Evolutionary conservation across 176 grass and related monocot species (phyloP).

Genomic region (Aechmea fasciata): DNA sequence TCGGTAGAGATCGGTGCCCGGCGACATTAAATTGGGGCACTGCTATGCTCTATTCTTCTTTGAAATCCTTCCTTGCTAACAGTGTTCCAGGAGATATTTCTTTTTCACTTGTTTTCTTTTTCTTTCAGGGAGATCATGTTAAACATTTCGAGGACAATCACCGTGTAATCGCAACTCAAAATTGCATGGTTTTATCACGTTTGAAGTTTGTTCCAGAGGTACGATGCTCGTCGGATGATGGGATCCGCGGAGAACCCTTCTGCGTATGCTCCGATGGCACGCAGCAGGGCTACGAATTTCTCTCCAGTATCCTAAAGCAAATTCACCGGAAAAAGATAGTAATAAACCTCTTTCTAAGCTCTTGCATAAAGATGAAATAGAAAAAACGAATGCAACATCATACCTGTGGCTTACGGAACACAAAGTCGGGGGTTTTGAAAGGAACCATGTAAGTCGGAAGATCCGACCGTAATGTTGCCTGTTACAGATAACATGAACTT

Average conservation of each 20-base stretch:
- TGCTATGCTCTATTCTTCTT: no score
- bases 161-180: background rate
- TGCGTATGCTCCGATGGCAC: slow-evolving; percentile 86
- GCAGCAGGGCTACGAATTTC: slow-evolving; percentile 74
- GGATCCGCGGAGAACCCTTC: slow-evolving; percentile 74
- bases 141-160: background rate
- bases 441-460: slow-evolving; percentile 89
- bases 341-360: no score
- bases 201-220: slow-evolving; percentile 66
- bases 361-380: no score
- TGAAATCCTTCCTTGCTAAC: no score
- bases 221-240: slow-evolving; percentile 62
- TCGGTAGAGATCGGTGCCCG: no score
- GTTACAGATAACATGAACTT: slow-evolving; percentile 7
- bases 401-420: slow-evolving; percentile 65
- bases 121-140: background rate
- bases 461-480: slow-evolving; percentile 80
- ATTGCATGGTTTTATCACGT: slow-evolving; percentile 14
- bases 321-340: slow-evolving; percentile 5
- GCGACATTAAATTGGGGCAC: no score
- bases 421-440: slow-evolving; percentile 51
- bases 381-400: no score
- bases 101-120: background rate
- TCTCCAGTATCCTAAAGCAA: slow-evolving; percentile 54
- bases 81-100: background rate